Evolutionary conservation across 176 grass and related monocot species (phyloP).

Genomic region (Aegilops sharonensis): DNA sequence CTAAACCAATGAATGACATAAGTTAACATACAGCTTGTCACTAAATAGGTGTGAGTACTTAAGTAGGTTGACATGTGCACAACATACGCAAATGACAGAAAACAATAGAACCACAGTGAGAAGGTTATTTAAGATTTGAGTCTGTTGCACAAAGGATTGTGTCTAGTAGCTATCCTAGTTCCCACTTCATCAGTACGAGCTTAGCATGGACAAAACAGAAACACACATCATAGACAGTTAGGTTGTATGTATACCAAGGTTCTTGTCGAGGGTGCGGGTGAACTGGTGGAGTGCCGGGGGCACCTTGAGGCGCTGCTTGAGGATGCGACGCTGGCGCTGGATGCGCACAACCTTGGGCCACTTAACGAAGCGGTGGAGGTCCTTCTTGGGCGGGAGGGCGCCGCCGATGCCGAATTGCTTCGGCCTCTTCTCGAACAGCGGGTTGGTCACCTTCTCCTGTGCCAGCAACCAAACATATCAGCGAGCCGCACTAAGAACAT

Average conservation of each 20-base stretch:
- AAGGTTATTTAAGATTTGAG: neutral
- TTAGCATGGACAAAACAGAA: neutral
- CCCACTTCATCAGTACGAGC: neutral
- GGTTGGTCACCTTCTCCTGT: conserved; percentile 75
- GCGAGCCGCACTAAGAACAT: neutral
- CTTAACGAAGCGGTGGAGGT: conserved; percentile 80
- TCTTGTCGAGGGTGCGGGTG: conserved; percentile 90
- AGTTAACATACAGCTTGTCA: neutral
- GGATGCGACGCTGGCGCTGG: conserved; percentile 82
- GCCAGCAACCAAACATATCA: neutral
- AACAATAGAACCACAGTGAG: too few species aligned
- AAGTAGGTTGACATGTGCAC: neutral
- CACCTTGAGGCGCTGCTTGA: conserved; percentile 95
- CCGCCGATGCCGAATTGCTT: conserved; percentile 94
- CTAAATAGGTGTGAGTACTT: neutral
- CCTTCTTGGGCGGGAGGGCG: conserved; percentile 81
- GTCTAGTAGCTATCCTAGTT: neutral
- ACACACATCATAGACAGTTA: neutral
- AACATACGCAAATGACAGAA: neutral
- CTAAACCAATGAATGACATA: neutral
- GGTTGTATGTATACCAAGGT: conserved; percentile 56
- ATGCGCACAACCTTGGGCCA: conserved; percentile 93
- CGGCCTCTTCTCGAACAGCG: conserved; percentile 87
- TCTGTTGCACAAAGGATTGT: neutral
- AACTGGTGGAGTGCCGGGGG: conserved; percentile 88